These are phyloP conservation scores for Plasmodium berghei DNA, from an alignment of 169 alveolate species.

Conservation along the genomic window DNA sequence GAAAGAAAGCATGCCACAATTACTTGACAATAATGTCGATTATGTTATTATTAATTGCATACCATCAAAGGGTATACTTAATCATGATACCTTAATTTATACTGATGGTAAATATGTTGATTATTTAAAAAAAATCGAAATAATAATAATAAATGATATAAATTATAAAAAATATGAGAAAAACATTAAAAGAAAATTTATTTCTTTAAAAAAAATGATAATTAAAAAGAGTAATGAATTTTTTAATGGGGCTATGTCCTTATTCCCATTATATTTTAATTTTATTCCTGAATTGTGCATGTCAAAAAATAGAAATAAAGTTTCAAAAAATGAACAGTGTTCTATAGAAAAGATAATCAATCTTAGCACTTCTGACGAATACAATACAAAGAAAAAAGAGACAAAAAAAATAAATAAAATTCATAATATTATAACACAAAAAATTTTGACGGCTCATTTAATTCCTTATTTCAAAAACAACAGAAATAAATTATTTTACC, in stretches of 20 bases:
- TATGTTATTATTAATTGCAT: conserved; percentile 51
- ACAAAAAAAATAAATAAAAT: too few species aligned
- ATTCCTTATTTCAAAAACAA: conserved; percentile 51
- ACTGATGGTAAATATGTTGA: conserved; percentile 72
- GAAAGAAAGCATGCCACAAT: neutral
- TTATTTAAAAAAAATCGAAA: conserved; percentile 45
- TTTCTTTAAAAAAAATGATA: conserved; percentile 48
- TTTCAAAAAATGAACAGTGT: neutral
- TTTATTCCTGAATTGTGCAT: conserved; percentile 19
- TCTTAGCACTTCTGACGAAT: neutral
- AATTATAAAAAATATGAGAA: conserved; percentile 52
- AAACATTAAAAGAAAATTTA: conserved; percentile 26
- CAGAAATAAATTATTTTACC: conserved; percentile 34
- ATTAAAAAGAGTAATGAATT: conserved; percentile 53
- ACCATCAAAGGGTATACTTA: conserved; percentile 44
- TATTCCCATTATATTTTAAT: conserved; percentile 41
- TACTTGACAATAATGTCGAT: neutral
- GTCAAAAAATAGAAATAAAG: conserved; percentile 1
- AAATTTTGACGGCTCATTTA: conserved; percentile 25
- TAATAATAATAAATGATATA: conserved; percentile 58
- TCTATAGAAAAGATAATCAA: neutral
- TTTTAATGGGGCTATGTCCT: conserved; percentile 54
- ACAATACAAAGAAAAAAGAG: conserved; percentile 11
- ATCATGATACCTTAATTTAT: conserved; percentile 56
- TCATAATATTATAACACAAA: conserved; percentile 10